Percentiles rank a stretch among this genome's conserved stretches.
Evolutionary conservation across 192 early-diverging fungal species (phyloP).

Genomic region (Physocladia obscura): DNA sequence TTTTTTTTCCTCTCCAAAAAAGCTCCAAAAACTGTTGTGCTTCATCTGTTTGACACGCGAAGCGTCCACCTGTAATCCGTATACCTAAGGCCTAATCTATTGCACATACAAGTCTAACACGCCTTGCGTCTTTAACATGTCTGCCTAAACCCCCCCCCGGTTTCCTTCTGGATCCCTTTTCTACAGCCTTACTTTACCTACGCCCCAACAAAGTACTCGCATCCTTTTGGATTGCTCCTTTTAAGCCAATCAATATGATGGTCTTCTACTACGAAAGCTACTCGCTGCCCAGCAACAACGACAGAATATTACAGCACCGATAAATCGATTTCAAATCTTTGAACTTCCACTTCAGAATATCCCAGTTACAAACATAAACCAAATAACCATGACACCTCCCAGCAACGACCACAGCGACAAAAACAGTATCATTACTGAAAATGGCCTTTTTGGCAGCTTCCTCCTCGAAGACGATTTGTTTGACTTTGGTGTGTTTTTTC

Average conservation of each 20-base stretch:
- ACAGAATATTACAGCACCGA: too few relatives aligned
- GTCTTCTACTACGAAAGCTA: conserved; percentile 11
- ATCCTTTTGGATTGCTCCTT: conserved; percentile 26
- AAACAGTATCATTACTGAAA: background rate
- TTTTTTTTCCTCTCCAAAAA: background rate
- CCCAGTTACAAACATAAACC: conserved; percentile 4
- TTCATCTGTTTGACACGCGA: background rate
- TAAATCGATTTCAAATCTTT: too few relatives aligned
- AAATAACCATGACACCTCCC: conserved; percentile 16
- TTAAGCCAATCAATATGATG: conserved; percentile 12
- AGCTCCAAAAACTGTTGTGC: background rate
- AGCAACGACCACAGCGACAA: too few relatives aligned
- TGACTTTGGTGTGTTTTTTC: background rate
- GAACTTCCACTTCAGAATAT: background rate
- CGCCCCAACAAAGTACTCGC: background rate
- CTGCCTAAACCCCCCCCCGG: conserved; percentile 19
- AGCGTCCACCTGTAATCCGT: background rate
- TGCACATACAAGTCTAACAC: too few relatives aligned
- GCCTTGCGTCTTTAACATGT: conserved; percentile 11
- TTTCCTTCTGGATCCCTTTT: background rate
- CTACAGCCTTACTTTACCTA: conserved; percentile 9
- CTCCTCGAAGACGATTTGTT: conserved; percentile 24
- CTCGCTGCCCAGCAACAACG: too few relatives aligned
- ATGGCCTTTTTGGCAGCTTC: conserved; percentile 6
- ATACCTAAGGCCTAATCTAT: too few relatives aligned